phyloP scores from a whole-genome alignment of 208 protist genomes.

The Leptomonas seymouri region DNA sequence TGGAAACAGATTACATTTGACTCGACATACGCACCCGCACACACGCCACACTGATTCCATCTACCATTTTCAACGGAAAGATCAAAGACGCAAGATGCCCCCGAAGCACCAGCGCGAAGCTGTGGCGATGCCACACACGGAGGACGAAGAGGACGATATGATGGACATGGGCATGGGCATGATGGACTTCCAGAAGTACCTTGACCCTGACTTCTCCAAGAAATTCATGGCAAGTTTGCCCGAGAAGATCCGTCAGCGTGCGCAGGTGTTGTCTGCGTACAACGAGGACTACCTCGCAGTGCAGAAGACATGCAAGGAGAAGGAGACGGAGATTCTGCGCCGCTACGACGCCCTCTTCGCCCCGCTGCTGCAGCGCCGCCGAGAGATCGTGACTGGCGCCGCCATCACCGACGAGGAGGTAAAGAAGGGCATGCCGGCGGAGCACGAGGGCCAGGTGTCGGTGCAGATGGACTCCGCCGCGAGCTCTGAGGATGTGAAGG shows the following conservation, averaged over 20 bases:
- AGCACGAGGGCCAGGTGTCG: constrained; percentile 58
- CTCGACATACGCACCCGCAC: no score
- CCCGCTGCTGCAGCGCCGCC: constrained; percentile 63
- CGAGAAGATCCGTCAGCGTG: constrained; percentile 79
- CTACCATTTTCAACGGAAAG: constrained; percentile 3
- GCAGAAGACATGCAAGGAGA: constrained; percentile 59
- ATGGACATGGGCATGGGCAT: constrained; percentile 36
- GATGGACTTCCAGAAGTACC: constrained; percentile 57
- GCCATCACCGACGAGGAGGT: constrained; percentile 72
- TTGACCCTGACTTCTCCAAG: constrained; percentile 76
- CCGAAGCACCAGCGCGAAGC: constrained; percentile 39
- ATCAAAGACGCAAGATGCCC: constrained; percentile 40
- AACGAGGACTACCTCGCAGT: constrained; percentile 71
- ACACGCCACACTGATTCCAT: neutral
- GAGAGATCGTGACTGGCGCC: constrained; percentile 79
- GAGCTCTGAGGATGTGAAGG: constrained; percentile 20
- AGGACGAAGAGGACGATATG: constrained; percentile 49
- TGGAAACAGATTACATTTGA: no score
- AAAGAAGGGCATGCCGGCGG: constrained; percentile 64
- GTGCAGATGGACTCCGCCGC: constrained; percentile 28
- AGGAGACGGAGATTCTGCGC: constrained; percentile 69
- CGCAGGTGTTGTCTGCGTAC: constrained; percentile 70
- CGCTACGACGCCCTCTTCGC: constrained; percentile 75
- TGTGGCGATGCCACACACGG: constrained; percentile 16
- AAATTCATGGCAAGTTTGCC: constrained; percentile 86